Evolutionary conservation across 805 yeast species (phyloP).

Genomic region (Clavispora fructus): DNA sequence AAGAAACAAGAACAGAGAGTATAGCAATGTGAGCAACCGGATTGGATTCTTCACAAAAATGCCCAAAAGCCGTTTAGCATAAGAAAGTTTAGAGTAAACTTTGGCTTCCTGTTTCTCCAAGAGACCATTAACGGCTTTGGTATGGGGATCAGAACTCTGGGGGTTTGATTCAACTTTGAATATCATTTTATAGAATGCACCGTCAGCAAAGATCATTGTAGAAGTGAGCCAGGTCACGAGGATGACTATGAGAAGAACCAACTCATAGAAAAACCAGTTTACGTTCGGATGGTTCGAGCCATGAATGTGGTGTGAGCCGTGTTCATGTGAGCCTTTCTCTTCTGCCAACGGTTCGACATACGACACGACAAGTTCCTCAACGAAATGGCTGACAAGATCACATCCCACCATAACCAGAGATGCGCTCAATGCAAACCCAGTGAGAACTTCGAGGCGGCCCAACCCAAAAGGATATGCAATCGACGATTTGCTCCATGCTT

Average conservation of each 20-base stretch:
- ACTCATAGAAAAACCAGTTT: conserved; percentile 28
- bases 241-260: conserved; percentile 16
- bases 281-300: conserved; percentile 15
- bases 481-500: conserved; percentile 82
- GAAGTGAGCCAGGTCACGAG: conserved; percentile 29
- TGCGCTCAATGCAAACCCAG: conserved; percentile 82
- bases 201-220: conserved; percentile 26
- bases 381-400: conserved; percentile 79
- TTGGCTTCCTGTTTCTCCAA: not conserved
- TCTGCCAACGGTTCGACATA: conserved; percentile 25
- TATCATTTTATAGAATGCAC: conserved; percentile 31
- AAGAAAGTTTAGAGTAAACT: not conserved
- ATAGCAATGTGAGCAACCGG: conserved; percentile 41
- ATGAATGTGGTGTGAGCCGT: conserved; percentile 38
- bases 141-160: not conserved
- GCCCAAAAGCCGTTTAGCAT: not conserved
- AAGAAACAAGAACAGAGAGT: conserved; percentile 34
- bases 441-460: conserved; percentile 83
- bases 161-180: not conserved
- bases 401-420: conserved; percentile 87
- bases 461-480: conserved; percentile 87
- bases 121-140: not conserved
- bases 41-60: conserved; percentile 34
- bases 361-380: conserved; percentile 59
- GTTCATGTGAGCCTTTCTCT: conserved; percentile 14